Base-by-base conservation (phyloP, 805 yeast species). In the Sporopachydermia quercuum region DNA sequence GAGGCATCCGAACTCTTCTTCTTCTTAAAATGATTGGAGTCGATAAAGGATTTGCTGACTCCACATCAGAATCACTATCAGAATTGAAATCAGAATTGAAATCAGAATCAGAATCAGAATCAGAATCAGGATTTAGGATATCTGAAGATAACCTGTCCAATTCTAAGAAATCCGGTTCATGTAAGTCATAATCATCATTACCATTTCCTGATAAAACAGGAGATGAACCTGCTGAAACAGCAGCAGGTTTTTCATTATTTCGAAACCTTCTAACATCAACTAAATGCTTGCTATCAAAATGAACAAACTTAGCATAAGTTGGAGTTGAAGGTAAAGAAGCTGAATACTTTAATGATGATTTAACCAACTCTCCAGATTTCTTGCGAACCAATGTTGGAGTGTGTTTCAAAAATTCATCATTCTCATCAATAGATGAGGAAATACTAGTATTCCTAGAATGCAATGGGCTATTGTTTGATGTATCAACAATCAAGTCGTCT, bases 361-460 rank as follows among this genome's bases (percentile, higher is more conserved):
- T 82, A 36, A 84, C 79, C 36, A 81, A 61, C 53, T 85, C 95
- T n/a, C 94, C 96, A 1, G 85, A 74, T 56, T 86, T 86, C 56
- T 86, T 87, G 38, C 93, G 74, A 3, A 84, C 71, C 40, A 82
- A 23, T 8, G 30, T 23, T n/a, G 30, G 30, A n/a, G 30, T 23
- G 30, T 8, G n/a, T n/a, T n/a, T 8, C 30, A 23, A 8, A 23
- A 23, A 23, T 49, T 65, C 70, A 8, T 23, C 30, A 8, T n/a
- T 8, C n/a, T 23, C 30, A 8, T 23, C 30, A n/a, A n/a, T 23
- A 23, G 8, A 8, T 8, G 30, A 23, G n/a, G 30, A 23, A n/a
- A 23, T 23, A 23, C 30, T 23, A n/a, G 8, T 8, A n/a, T 23
- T 23, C 30, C 30, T 8, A 8, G 30, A 23, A 23, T 23, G 30